These are phyloP conservation scores for Pulveroboletus sp. DNA, from an alignment of 1,284 basidiomycete species.

Conservation along the genomic window DNA sequence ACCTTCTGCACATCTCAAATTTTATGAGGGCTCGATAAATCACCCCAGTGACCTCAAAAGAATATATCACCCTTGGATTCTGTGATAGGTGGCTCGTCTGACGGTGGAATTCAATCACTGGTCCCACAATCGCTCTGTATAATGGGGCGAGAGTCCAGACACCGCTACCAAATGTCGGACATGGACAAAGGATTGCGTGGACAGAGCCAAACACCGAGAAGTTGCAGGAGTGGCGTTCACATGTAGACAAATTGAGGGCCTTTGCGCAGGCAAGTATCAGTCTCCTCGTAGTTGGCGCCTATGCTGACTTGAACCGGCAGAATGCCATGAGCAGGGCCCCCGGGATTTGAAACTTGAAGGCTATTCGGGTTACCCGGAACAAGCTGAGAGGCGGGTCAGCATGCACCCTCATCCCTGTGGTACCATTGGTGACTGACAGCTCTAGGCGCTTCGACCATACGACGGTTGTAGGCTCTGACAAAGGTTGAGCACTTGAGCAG, in stretches of 20 bases:
- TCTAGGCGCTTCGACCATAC: background rate
- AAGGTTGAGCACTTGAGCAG: background rate
- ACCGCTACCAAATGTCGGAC: background rate
- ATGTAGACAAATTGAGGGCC: background rate
- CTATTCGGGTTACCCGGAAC: background rate
- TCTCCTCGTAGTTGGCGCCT: background rate
- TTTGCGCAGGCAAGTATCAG: slow-evolving; percentile 9
- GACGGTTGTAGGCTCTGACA: background rate
- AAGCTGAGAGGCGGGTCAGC: background rate
- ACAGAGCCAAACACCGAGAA: background rate
- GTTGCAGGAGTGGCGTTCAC: slow-evolving; percentile 7
- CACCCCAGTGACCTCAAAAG: background rate
- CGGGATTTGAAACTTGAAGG: background rate
- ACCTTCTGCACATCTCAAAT: background rate
- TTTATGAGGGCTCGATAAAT: background rate
- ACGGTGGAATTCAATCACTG: background rate
- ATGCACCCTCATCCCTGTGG: background rate
- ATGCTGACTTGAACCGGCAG: background rate
- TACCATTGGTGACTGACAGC: background rate
- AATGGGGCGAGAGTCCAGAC: background rate
- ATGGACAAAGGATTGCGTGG: background rate
- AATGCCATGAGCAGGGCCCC: background rate
- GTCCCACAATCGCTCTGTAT: no score
- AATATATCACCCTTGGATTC: background rate
- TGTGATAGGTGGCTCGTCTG: no score